These are phyloP conservation scores for Aspergillus floridensis DNA, from an alignment of 2,329 filamentous ascomycete genomes.

Conservation along the genomic window DNA sequence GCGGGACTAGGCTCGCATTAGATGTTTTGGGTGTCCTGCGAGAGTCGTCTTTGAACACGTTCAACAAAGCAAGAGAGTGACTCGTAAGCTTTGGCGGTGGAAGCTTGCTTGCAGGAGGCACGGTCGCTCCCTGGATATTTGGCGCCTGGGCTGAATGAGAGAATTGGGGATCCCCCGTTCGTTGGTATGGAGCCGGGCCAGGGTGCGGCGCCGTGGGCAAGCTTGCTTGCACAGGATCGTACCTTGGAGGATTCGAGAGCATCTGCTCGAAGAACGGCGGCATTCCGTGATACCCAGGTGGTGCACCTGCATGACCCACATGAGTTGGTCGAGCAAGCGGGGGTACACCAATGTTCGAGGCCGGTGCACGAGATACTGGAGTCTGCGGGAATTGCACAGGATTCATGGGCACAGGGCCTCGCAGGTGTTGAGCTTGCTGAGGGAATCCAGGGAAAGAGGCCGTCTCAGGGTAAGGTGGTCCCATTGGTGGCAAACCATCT, in stretches of 20 bases:
- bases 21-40: slow-evolving; percentile 26
- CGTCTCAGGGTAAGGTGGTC: slow-evolving; percentile 51
- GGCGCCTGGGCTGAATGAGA: slow-evolving; percentile 34
- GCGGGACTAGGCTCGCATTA: slow-evolving; percentile 19
- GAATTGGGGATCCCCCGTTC: slow-evolving; percentile 47
- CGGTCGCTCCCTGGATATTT: slow-evolving; percentile 42
- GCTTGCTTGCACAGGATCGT: slow-evolving; percentile 19
- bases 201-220: slow-evolving; percentile 18
- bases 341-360: slow-evolving; percentile 8
- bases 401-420: slow-evolving; percentile 26
- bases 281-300: slow-evolving; percentile 18
- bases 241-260: slow-evolving; percentile 20
- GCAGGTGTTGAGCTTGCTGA: slow-evolving; percentile 28
- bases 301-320: slow-evolving; percentile 18
- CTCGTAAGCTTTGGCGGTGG: slow-evolving; percentile 58
- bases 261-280: slow-evolving; percentile 25
- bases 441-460: slow-evolving; percentile 43
- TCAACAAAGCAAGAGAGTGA: slow-evolving; percentile 58
- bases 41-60: slow-evolving; percentile 52
- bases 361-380: slow-evolving; percentile 13
- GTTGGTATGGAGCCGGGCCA: slow-evolving; percentile 45
- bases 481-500: slow-evolving; percentile 54
- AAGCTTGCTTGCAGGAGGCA: slow-evolving; percentile 57
- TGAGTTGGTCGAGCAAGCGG: slow-evolving; percentile 12
- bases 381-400: slow-evolving; percentile 23